These are phyloP conservation scores for Cystoisospora suis DNA, from an alignment of 169 alveolate genomes.

Conservation along the genomic window DNA sequence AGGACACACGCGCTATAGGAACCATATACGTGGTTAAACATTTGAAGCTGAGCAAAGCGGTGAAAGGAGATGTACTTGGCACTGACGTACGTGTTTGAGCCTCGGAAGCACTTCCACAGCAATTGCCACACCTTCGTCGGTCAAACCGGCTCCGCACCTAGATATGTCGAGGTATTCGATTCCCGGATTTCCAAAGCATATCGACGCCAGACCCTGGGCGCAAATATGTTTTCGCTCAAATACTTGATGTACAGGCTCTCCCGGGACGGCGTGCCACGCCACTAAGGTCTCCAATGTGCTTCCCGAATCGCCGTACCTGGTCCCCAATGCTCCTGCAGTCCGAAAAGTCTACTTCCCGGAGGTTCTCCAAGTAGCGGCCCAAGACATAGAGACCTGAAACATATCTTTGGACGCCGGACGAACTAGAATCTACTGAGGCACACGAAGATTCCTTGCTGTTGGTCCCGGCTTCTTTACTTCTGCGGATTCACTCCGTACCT, in stretches of 20 bases:
- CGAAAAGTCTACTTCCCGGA: conserved; percentile 1
- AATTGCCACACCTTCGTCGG: conserved; percentile 20
- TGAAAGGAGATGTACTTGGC: too few relatives aligned
- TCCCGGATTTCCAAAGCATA: not conserved
- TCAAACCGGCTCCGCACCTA: not conserved
- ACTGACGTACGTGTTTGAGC: conserved; percentile 9
- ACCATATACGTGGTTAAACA: too few relatives aligned
- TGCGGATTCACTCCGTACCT: not conserved
- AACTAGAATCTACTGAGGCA: too few relatives aligned
- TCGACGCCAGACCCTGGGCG: conserved; percentile 5
- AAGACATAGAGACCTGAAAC: not conserved
- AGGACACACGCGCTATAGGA: too few relatives aligned
- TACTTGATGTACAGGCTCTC: not conserved
- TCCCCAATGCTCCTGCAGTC: not conserved
- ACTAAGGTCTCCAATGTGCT: not conserved
- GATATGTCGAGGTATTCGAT: not conserved
- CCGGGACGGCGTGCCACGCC: not conserved
- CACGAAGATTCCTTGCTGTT: not conserved
- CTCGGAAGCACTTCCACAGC: not conserved
- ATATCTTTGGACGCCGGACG: too few relatives aligned
- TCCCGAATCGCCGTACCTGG: not conserved
- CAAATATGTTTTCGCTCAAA: not conserved
- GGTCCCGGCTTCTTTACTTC: not conserved
- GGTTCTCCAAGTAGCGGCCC: not conserved
- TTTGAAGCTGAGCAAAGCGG: not conserved